Conservation (phyloP, 805 yeast genomes). For the Yamadazyma sp. region DNA sequence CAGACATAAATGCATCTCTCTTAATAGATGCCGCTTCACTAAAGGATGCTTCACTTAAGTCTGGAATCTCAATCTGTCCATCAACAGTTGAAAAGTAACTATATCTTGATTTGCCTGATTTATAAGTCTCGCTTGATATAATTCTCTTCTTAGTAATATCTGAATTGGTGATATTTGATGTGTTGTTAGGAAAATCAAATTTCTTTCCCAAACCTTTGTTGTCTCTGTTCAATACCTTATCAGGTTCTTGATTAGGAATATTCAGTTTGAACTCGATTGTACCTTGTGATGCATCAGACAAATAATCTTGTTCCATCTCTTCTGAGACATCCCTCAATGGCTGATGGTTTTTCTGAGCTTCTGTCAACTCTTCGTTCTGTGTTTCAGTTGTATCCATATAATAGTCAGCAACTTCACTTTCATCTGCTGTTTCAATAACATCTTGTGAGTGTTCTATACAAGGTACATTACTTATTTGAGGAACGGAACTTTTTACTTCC, state of each 20-base stretch:
- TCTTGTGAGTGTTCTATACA: slow-evolving; percentile 1
- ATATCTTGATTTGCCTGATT: slow-evolving; percentile 14
- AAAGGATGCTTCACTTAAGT: slow-evolving; percentile 24
- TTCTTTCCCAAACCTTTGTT: slow-evolving; percentile 34
- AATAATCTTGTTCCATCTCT: slow-evolving; percentile 5
- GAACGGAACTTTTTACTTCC: too few relatives aligned
- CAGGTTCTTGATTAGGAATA: neutral
- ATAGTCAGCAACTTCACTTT: slow-evolving; percentile 12
- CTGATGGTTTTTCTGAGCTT: neutral
- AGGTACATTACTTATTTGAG: too few relatives aligned
- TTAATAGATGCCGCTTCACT: slow-evolving; percentile 11
- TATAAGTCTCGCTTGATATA: slow-evolving; percentile 12
- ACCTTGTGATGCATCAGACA: slow-evolving; percentile 3
- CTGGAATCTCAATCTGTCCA: slow-evolving; percentile 44
- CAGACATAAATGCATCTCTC: slow-evolving; percentile 6
- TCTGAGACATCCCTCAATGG: neutral
- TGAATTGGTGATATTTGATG: slow-evolving; percentile 31
- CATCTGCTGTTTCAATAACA: neutral
- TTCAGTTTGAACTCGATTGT: slow-evolving; percentile 10
- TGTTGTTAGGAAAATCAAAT: slow-evolving; percentile 38
- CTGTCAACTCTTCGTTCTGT: neutral
- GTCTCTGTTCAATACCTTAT: slow-evolving; percentile 11
- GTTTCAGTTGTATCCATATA: slow-evolving; percentile 18
- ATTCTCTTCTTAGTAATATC: slow-evolving; percentile 14
- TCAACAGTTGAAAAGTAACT: slow-evolving; percentile 15